These are phyloP conservation scores for Pythium monospermum DNA, from an alignment of 352 stramenopile species.

Conservation along the genomic window DNA sequence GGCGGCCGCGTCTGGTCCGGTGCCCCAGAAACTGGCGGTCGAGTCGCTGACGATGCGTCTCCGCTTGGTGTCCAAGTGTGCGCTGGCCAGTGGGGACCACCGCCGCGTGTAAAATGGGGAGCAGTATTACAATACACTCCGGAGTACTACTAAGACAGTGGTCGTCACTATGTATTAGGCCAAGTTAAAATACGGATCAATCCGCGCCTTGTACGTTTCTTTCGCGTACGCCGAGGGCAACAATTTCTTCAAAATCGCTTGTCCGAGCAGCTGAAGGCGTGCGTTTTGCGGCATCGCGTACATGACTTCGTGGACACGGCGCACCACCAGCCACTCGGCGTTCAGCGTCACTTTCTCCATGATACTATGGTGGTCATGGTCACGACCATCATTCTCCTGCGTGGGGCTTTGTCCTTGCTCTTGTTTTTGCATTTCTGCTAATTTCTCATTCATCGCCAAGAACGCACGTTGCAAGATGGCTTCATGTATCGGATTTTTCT, in stretches of 20 bases:
- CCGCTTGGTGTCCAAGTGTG: conserved; percentile 71
- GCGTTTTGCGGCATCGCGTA: conserved; percentile 57
- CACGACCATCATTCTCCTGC: background rate
- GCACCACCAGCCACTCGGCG: conserved; percentile 47
- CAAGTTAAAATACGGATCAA: conserved; percentile 75
- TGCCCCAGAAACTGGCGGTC: conserved; percentile 57
- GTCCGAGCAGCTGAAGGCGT: conserved; percentile 56
- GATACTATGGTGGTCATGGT: no score
- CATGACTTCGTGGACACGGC: conserved; percentile 52
- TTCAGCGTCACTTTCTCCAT: conserved; percentile 49
- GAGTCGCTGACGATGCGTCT: conserved; percentile 81
- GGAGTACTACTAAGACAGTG: no score
- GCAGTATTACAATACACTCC: no score
- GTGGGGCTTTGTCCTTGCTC: no score
- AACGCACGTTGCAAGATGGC: conserved; percentile 53
- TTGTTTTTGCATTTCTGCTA: conserved; percentile 28
- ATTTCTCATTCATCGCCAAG: conserved; percentile 54
- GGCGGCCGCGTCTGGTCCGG: conserved; percentile 14
- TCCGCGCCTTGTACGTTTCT: conserved; percentile 61
- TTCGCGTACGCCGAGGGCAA: conserved; percentile 62
- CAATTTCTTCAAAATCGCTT: conserved; percentile 43
- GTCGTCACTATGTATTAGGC: no score
- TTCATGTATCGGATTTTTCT: conserved; percentile 56
- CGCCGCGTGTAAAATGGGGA: conserved; percentile 77
- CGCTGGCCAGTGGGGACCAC: conserved; percentile 65